These are phyloP conservation scores for Nyctanthes arbortristis DNA, from an alignment of 257 asterid genomes.

Conservation along the genomic window DNA sequence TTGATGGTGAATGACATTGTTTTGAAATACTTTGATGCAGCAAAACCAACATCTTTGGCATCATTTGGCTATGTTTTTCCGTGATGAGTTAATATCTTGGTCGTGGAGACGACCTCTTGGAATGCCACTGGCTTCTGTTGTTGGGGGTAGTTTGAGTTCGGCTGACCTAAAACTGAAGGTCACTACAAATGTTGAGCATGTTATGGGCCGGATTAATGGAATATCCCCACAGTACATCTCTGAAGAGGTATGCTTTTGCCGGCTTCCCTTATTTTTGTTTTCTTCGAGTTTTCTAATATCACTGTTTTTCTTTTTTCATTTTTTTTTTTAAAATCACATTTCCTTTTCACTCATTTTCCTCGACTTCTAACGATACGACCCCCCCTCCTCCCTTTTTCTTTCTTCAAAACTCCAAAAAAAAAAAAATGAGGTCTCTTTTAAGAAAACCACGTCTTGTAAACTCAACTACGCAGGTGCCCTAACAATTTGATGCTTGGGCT, in stretches of 20 bases:
- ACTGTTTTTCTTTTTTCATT: no score
- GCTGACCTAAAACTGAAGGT: constrained; percentile 83
- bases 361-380: no score
- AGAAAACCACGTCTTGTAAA: no score
- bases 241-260: constrained; percentile 68
- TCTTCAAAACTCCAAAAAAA: no score
- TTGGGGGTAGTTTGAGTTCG: constrained; percentile 73
- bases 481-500: no score
- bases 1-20: constrained; percentile 19
- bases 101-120: constrained; percentile 98
- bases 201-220: constrained; percentile 69
- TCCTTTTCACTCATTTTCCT: no score
- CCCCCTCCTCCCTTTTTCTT: no score
- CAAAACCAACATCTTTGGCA: constrained; percentile 97
- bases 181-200: constrained; percentile 82
- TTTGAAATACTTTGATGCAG: constrained; percentile 46
- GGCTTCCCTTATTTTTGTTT: no score
- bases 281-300: no score
- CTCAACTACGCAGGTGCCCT: no score
- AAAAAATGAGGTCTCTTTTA: no score
- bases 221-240: constrained; percentile 88
- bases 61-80: constrained; percentile 98
- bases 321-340: no score
- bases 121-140: constrained; percentile 72
- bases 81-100: constrained; percentile 99